These are phyloP conservation scores for Hemisphaericaspora subhashii DNA, from an alignment of 1,139 yeast genomes.

Conservation along the genomic window DNA sequence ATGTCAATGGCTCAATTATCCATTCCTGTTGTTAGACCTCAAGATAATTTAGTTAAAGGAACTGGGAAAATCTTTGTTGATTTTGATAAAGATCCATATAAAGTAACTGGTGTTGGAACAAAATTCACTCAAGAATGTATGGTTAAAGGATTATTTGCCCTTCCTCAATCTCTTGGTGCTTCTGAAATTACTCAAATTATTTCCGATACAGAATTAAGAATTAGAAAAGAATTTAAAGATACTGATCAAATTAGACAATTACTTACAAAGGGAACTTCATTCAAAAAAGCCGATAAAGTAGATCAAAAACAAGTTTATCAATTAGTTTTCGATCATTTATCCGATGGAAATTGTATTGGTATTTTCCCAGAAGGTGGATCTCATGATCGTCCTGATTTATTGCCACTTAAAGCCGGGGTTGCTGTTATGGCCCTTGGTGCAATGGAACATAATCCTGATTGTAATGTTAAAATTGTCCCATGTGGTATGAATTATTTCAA, in stretches of 20 bases:
- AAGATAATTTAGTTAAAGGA: slow-evolving; percentile 69
- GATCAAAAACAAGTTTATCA: slow-evolving; percentile 84
- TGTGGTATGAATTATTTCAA: slow-evolving; percentile 98
- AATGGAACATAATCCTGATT: slow-evolving; percentile 66
- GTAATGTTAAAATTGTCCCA: slow-evolving; percentile 84
- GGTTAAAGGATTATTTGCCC: slow-evolving; percentile 68
- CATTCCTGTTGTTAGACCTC: slow-evolving; percentile 90
- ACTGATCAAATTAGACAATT: slow-evolving; percentile 43
- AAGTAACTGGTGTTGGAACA: slow-evolving; percentile 67
- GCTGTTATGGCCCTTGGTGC: slow-evolving; percentile 98
- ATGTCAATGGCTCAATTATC: slow-evolving; percentile 75
- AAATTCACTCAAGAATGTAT: slow-evolving; percentile 65
- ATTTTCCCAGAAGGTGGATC: slow-evolving; percentile 98
- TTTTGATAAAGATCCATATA: slow-evolving; percentile 44
- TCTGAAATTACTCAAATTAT: slow-evolving; percentile 67
- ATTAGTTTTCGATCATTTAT: slow-evolving; percentile 77
- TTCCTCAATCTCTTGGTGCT: slow-evolving; percentile 80
- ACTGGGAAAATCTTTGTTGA: slow-evolving; percentile 59
- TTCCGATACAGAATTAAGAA: slow-evolving; percentile 71
- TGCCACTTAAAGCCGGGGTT: slow-evolving; percentile 95
- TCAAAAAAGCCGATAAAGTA: slow-evolving; percentile 75
- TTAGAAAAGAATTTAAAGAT: slow-evolving; percentile 71
- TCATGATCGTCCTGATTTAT: slow-evolving; percentile 86
- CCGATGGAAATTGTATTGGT: slow-evolving; percentile 83
- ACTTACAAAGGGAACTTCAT: slow-evolving; percentile 55